Base-by-base conservation (phyloP, 169 alveolate species). In the Cystoisospora suis region DNA sequence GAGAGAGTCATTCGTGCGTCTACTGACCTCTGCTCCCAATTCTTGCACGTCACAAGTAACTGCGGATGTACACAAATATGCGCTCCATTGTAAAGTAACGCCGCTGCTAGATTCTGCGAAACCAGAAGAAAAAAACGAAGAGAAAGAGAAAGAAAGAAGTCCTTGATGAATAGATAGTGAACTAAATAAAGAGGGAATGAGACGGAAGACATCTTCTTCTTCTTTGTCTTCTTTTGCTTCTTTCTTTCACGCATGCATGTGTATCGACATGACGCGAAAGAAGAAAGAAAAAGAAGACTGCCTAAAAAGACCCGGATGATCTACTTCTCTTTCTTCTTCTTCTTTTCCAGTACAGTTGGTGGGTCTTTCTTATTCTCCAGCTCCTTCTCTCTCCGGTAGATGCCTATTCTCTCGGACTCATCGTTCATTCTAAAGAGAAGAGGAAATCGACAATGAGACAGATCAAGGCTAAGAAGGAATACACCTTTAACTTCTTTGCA, bases 11-110 rank as follows among this genome's bases (percentile, higher is more conserved):
- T 49, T 49, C 61, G 61, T 9, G n/a, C 23, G 27, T 75, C 4
- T 17, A 38, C 88, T 75, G 58, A 61, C 93, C 94, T 83, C 59
- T 90, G 94, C 17, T 77, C 45, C 94, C 94, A 90, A 44, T 61
- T 86, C 58, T 72, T 70, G 89, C 91, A 90, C 0, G 94, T 90
- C 6, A 90, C 46, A 47, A 90, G 29, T 32, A 90, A 34, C 77
- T 90, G 94, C 53, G 94, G 94, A 27, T 81, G 90, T 36, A 42
- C 94, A 65, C 94, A 90, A 17, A 90, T 86, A 70, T 90, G 94
- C n/a, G 83, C 91, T 17, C 94, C 94, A 65, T 90, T 90, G 75
- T 75, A 90, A 12, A 77, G 42, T 56, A 90, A 49, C 9, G 72
- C 87, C 5, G 75, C 72, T 1, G 91, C 94, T 42, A 90, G 32